phyloP scores from a whole-genome alignment of 306 rosid species.

The Cucumis cinereus region DNA sequence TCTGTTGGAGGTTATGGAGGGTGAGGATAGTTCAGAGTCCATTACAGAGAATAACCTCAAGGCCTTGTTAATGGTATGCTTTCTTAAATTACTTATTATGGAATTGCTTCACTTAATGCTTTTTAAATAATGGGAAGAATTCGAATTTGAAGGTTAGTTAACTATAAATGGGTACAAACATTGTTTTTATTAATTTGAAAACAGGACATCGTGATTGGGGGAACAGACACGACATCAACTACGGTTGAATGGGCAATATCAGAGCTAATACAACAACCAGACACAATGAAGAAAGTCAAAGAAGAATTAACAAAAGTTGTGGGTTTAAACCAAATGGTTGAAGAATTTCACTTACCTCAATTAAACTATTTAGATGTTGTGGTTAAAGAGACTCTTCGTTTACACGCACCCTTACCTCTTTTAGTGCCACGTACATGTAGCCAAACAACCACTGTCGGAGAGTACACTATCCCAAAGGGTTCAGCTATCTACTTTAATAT shows the following conservation, averaged over 20 bases:
- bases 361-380: conserved; percentile 11
- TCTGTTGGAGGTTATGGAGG: neutral
- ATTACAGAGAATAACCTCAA: conserved; percentile 3
- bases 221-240: conserved; percentile 20
- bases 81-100: too few relatives aligned
- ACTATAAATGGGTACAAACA: too few relatives aligned
- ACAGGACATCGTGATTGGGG: conserved; percentile 25
- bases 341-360: conserved; percentile 20
- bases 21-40: neutral
- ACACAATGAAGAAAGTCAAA: neutral
- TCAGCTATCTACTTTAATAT: conserved; percentile 4
- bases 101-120: too few relatives aligned
- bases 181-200: too few relatives aligned
- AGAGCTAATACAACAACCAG: conserved; percentile 10
- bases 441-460: conserved; percentile 14
- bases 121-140: too few relatives aligned
- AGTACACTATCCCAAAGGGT: conserved; percentile 8
- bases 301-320: conserved; percentile 13
- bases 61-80: conserved; percentile 3
- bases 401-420: conserved; percentile 19
- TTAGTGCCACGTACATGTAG: conserved; percentile 7
- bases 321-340: conserved; percentile 16
- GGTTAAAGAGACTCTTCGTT: conserved; percentile 16
- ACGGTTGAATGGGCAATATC: conserved; percentile 25
- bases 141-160: too few relatives aligned